phyloP scores from a whole-genome alignment of 352 stramenopile genomes.

The Pythium sp. region DNA sequence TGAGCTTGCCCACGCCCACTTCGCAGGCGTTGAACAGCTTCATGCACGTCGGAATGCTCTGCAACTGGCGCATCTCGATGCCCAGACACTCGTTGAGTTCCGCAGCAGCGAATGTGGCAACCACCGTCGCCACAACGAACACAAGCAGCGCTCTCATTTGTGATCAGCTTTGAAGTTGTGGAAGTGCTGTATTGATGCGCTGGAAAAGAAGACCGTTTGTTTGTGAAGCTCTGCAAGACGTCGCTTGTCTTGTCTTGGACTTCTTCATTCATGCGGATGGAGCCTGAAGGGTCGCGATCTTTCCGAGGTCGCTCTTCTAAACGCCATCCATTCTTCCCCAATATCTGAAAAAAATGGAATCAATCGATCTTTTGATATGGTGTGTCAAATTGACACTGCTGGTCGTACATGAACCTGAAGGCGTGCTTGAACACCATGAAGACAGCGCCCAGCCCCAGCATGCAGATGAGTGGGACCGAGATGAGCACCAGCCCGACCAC shows the following conservation, averaged over 20 bases:
- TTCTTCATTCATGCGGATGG: not conserved
- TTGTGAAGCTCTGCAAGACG: not conserved
- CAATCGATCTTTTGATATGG: conserved; percentile 19
- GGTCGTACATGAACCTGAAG: conserved; percentile 20
- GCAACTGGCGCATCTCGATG: conserved; percentile 39
- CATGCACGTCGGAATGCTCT: conserved; percentile 27
- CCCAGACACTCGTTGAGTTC: conserved; percentile 61
- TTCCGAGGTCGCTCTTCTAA: not conserved
- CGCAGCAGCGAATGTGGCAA: conserved; percentile 5
- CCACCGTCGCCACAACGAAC: not conserved
- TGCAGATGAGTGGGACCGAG: conserved; percentile 8
- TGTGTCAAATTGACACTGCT: conserved; percentile 20
- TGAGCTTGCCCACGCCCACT: conserved; percentile 45
- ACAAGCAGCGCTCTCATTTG: not conserved
- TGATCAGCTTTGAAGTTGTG: not conserved
- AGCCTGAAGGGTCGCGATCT: conserved; percentile 27
- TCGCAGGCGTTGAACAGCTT: conserved; percentile 48
- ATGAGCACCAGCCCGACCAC: conserved; percentile 14
- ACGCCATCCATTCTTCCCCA: not conserved
- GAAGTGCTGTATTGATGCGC: conserved; percentile 7
- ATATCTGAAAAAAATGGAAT: not conserved
- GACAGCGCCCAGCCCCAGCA: not conserved
- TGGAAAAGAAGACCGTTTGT: not conserved
- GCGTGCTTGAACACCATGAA: conserved; percentile 13
- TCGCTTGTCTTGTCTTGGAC: not conserved